Percentiles rank a stretch among this genome's conserved stretches.
phyloP scores from a whole-genome alignment of 352 stramenopile species.

The Phytophthora nicotianae region DNA sequence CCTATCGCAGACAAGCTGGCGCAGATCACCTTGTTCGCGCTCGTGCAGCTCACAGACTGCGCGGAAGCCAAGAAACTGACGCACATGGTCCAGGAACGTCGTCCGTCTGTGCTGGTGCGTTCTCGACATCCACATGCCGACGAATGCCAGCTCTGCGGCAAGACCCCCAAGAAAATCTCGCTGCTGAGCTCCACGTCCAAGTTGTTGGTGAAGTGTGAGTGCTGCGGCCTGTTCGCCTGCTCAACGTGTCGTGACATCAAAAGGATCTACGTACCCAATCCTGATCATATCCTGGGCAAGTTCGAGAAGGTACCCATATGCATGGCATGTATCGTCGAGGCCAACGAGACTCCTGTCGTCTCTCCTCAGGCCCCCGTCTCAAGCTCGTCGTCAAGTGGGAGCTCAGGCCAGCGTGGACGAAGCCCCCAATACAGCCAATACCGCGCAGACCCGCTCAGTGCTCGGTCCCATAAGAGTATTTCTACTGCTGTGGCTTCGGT shows the following conservation, averaged over 20 bases:
- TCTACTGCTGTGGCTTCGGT: slow-evolving; percentile 25
- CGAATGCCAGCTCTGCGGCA: slow-evolving; percentile 48
- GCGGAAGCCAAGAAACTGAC: slow-evolving; percentile 58
- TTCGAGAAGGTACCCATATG: slow-evolving; percentile 51
- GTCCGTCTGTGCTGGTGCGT: slow-evolving; percentile 40
- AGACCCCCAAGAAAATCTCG: slow-evolving; percentile 44
- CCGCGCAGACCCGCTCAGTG: slow-evolving; percentile 17
- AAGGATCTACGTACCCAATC: slow-evolving; percentile 49
- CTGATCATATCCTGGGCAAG: slow-evolving; percentile 42
- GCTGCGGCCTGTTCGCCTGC: slow-evolving; percentile 58
- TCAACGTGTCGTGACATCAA: slow-evolving; percentile 50
- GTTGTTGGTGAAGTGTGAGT: slow-evolving; percentile 48
- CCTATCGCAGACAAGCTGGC: slow-evolving; percentile 41
- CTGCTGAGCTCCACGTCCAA: slow-evolving; percentile 40
- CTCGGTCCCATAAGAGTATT: slow-evolving; percentile 15
- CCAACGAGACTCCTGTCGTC: slow-evolving; percentile 25
- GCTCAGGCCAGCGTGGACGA: slow-evolving; percentile 8
- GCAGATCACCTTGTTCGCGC: slow-evolving; percentile 41
- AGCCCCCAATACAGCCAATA: slow-evolving; percentile 16
- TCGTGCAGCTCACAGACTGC: slow-evolving; percentile 52
- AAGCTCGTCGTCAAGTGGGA: slow-evolving; percentile 21
- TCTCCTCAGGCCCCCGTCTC: slow-evolving; percentile 5
- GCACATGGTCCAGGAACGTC: slow-evolving; percentile 43
- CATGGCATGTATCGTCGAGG: slow-evolving; percentile 49
- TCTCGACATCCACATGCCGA: slow-evolving; percentile 28